These are phyloP conservation scores for Suillus plorans DNA, from an alignment of 768 basidiomycete species.

Conservation along the genomic window DNA sequence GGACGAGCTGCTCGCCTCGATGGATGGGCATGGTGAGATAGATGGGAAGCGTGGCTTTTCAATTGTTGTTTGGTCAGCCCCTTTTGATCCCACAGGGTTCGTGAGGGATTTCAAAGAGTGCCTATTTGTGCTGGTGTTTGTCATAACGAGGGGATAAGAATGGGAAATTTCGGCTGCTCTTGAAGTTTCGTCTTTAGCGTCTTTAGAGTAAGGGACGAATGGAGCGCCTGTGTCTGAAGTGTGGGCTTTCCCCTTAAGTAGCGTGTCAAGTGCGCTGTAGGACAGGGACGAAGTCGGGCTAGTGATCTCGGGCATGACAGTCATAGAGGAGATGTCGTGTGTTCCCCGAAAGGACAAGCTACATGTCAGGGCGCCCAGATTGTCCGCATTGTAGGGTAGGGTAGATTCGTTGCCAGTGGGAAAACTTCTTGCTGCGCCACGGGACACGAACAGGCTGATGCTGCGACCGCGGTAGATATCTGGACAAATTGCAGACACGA, in stretches of 20 bases:
- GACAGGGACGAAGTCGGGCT: slow-evolving; percentile 34
- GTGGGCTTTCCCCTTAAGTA: slow-evolving; percentile 30
- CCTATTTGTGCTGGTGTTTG: slow-evolving; percentile 25
- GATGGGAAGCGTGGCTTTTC: slow-evolving; percentile 30
- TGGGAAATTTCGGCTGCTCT: neutral
- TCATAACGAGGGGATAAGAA: slow-evolving; percentile 19
- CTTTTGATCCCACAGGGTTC: slow-evolving; percentile 24
- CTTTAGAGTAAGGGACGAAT: slow-evolving; percentile 9
- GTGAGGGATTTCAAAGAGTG: slow-evolving; percentile 31
- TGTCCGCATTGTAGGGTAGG: slow-evolving; percentile 33
- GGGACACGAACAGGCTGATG: slow-evolving; percentile 33
- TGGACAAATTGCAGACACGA: slow-evolving; percentile 5
- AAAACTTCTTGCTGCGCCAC: slow-evolving; percentile 23
- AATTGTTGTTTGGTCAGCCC: slow-evolving; percentile 23
- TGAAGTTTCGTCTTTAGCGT: slow-evolving; percentile 23
- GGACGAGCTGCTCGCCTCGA: slow-evolving; percentile 22
- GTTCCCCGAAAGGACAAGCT: slow-evolving; percentile 21
- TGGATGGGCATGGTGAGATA: slow-evolving; percentile 29
- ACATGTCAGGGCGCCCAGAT: slow-evolving; percentile 29
- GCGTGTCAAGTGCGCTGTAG: slow-evolving; percentile 27
- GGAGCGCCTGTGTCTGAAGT: slow-evolving; percentile 18
- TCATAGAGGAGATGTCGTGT: slow-evolving; percentile 25
- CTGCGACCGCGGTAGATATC: slow-evolving; percentile 33
- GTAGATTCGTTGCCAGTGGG: slow-evolving; percentile 9
- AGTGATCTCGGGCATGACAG: slow-evolving; percentile 22